Conservation (phyloP, 73 alveolate species). For the Paramecium primaurelia region DNA sequence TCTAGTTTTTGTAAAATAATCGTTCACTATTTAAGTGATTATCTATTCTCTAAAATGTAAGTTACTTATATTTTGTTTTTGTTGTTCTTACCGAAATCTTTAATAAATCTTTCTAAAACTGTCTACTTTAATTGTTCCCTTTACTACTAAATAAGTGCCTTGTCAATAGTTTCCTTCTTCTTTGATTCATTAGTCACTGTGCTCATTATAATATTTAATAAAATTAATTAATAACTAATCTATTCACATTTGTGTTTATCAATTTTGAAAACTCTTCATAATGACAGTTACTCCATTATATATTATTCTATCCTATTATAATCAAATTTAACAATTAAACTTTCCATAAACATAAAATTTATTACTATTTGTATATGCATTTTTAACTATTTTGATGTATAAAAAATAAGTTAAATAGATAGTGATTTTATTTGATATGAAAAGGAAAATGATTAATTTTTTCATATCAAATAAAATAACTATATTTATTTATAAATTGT, state of each 20-base stretch:
- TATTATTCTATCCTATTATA: background rate
- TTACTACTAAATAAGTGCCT: constrained; percentile 44
- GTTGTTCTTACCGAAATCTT: constrained; percentile 52
- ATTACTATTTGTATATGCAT: background rate
- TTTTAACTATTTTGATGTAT: background rate
- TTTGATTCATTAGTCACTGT: background rate
- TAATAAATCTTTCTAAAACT: constrained; percentile 48
- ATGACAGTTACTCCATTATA: background rate
- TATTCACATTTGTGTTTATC: background rate
- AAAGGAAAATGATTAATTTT: background rate
- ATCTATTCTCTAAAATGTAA: background rate
- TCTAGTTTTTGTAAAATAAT: background rate
- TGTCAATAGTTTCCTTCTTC: constrained; percentile 23
- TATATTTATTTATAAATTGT: background rate
- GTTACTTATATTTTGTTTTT: constrained; percentile 41
- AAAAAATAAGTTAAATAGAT: no score
- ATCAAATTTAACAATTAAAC: background rate
- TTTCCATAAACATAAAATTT: background rate
- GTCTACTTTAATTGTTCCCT: constrained; percentile 58
- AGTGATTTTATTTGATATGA: background rate
- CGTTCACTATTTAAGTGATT: constrained; percentile 32
- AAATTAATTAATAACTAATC: background rate
- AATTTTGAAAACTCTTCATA: background rate
- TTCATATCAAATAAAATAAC: background rate
- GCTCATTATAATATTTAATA: background rate